A percentile compares a stretch with the other conserved stretches of the same genome.
These are phyloP conservation scores for Dictyostelium brefeldianum DNA, from an alignment of 78 protist genomes.

Conservation along the genomic window DNA sequence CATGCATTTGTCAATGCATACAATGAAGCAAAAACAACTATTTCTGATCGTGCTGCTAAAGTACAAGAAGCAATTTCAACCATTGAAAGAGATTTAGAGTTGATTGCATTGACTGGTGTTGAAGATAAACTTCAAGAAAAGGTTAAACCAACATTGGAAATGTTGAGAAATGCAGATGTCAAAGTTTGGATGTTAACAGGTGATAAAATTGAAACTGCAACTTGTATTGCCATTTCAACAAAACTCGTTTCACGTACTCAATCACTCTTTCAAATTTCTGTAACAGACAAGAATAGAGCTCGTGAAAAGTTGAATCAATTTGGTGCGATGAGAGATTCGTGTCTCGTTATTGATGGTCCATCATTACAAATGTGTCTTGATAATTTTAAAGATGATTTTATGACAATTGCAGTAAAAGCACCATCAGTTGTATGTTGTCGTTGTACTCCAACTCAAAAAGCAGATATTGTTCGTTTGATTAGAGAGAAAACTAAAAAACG, in stretches of 20 bases:
- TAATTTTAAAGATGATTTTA: constrained; percentile 75
- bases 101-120: constrained; percentile 95
- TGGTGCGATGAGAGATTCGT: constrained; percentile 82
- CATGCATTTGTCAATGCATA: constrained; percentile 52
- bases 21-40: constrained; percentile 77
- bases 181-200: constrained; percentile 99
- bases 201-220: constrained; percentile 96
- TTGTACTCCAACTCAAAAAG: constrained; percentile 98
- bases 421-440: constrained; percentile 96
- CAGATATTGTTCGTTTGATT: constrained; percentile 90
- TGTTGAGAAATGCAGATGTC: constrained; percentile 93
- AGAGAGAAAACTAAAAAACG: constrained; percentile 75
- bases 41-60: constrained; percentile 75
- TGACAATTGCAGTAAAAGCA: constrained; percentile 87
- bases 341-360: constrained; percentile 93
- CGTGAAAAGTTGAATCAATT: constrained; percentile 76
- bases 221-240: constrained; percentile 93
- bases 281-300: constrained; percentile 57
- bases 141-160: constrained; percentile 92
- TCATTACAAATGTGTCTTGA: constrained; percentile 89
- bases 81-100: constrained; percentile 87
- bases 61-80: constrained; percentile 79
- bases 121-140: constrained; percentile 91
- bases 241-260: constrained; percentile 87
- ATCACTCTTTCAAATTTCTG: constrained; percentile 74